phyloP scores from a whole-genome alignment of 2,329 filamentous ascomycete genomes.

The Podosphaera fusca region DNA sequence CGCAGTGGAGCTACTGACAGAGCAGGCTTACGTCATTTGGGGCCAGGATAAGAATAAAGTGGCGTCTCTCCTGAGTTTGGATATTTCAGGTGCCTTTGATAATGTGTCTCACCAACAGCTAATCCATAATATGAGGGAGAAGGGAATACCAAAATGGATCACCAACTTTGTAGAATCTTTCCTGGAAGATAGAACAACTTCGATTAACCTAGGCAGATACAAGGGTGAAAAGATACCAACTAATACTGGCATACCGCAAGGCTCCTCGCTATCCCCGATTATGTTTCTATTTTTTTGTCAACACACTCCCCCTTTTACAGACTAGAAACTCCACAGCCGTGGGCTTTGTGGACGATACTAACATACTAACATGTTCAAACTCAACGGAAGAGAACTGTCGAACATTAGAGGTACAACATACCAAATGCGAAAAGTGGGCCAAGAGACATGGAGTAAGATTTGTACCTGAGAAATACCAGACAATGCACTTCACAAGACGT shows the following conservation, averaged over 20 bases:
- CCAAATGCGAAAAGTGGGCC: background rate
- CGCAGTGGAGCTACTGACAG: background rate
- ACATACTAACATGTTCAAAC: background rate
- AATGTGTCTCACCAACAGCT: background rate
- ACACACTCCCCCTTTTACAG: background rate
- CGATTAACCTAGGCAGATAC: background rate
- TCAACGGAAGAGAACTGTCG: background rate
- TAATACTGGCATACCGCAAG: background rate
- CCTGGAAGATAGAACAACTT: background rate
- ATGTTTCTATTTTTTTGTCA: background rate
- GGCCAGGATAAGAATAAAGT: background rate
- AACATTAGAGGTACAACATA: background rate
- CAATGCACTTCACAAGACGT: background rate
- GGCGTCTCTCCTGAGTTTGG: background rate
- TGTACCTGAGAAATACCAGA: background rate
- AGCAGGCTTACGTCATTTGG: background rate
- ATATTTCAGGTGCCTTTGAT: background rate
- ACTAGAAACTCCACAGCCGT: background rate
- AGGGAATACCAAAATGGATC: background rate
- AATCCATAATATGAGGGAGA: background rate
- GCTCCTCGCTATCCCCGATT: background rate
- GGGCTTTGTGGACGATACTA: background rate
- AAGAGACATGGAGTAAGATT: background rate
- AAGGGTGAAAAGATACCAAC: background rate
- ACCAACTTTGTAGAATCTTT: background rate